phyloP scores from a whole-genome alignment of 805 yeast genomes.

The Yamadazyma insecticola region DNA sequence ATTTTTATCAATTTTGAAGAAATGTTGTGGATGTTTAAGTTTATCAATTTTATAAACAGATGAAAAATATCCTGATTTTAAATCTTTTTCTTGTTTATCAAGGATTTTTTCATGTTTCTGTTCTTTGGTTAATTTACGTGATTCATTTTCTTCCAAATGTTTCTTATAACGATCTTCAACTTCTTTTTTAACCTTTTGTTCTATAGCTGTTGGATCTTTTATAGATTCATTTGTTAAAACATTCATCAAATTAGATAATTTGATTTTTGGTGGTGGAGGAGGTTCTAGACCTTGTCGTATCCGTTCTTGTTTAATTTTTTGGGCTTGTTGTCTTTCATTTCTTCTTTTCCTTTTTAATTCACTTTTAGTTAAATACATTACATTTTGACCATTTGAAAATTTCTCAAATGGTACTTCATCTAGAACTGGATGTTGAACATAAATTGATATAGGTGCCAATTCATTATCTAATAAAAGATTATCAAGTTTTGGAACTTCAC shows the following conservation, averaged over 20 bases:
- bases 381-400: slow-evolving; percentile 34
- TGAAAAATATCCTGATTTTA: slow-evolving; percentile 47
- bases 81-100: slow-evolving; percentile 43
- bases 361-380: slow-evolving; percentile 64
- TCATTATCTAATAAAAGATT: slow-evolving; percentile 32
- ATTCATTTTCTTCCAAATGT: slow-evolving; percentile 61
- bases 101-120: slow-evolving; percentile 47
- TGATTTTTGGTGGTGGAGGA: slow-evolving; percentile 83
- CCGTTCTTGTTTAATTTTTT: slow-evolving; percentile 70
- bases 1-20: slow-evolving; percentile 72
- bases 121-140: slow-evolving; percentile 58
- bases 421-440: slow-evolving; percentile 79
- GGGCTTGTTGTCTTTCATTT: slow-evolving; percentile 57
- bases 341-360: slow-evolving; percentile 73
- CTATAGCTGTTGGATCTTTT: slow-evolving; percentile 85
- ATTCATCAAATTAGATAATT: slow-evolving; percentile 77
- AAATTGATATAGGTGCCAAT: slow-evolving; percentile 54
- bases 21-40: slow-evolving; percentile 60
- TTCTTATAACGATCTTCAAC: slow-evolving; percentile 53
- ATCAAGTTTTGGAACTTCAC: slow-evolving; percentile 20
- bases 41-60: slow-evolving; percentile 56
- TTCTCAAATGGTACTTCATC: slow-evolving; percentile 55
- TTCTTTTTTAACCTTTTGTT: slow-evolving; percentile 62
- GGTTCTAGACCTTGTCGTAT: slow-evolving; percentile 79
- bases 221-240: slow-evolving; percentile 83